Conservation (phyloP, 169 alveolate genomes). For the Neospora caninum region DNA sequence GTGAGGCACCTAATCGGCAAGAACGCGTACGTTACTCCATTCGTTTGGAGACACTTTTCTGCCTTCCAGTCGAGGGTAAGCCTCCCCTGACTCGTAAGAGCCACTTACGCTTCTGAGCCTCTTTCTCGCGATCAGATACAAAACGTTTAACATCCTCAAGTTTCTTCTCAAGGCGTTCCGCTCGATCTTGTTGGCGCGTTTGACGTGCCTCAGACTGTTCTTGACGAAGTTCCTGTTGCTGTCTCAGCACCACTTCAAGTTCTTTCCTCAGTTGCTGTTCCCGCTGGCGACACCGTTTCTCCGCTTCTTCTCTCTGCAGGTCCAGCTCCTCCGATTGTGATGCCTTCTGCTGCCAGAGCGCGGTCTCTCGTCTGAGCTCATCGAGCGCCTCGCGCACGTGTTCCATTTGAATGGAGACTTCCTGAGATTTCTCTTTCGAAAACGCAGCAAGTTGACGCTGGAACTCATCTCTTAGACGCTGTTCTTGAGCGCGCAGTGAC, state of each 20-base stretch:
- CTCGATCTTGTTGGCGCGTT: not conserved
- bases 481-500: not conserved
- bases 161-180: not conserved
- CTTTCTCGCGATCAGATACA: not conserved
- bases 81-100: too few relatives aligned
- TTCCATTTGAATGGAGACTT: not conserved
- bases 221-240: not conserved
- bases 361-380: not conserved
- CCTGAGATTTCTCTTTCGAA: not conserved
- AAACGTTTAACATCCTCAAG: not conserved
- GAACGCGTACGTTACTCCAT: too few relatives aligned
- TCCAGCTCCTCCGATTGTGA: not conserved
- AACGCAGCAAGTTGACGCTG: not conserved
- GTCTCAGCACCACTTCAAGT: not conserved
- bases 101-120: not conserved
- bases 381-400: not conserved
- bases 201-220: not conserved
- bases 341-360: not conserved
- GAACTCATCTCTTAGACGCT: not conserved
- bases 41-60: too few relatives aligned
- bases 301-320: not conserved
- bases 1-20: too few relatives aligned
- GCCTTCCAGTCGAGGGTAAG: too few relatives aligned
- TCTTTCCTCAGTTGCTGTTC: not conserved
- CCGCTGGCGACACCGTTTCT: not conserved